phyloP scores from a whole-genome alignment of 1,284 basidiomycete species.

The Farysia itapuensis region DNA sequence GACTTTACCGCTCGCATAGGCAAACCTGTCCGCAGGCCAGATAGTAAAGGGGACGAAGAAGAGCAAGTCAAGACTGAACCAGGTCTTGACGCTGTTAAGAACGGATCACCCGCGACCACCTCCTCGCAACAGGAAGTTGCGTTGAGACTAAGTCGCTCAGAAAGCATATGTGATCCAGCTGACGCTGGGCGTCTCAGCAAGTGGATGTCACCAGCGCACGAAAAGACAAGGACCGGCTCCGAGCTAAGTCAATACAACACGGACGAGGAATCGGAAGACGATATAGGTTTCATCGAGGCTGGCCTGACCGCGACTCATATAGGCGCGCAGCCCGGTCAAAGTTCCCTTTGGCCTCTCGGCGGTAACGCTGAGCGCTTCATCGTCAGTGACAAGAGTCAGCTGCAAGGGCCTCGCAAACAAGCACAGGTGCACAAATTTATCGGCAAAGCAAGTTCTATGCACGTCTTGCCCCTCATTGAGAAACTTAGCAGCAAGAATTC shows the following conservation, averaged over 20 bases:
- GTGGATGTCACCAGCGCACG: conserved; percentile 24
- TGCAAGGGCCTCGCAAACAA: background rate
- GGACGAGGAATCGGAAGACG: conserved; percentile 43
- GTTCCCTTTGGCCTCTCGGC: background rate
- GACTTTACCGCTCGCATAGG: conserved; percentile 51
- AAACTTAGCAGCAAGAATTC: conserved; percentile 19
- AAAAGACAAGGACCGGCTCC: conserved; percentile 8
- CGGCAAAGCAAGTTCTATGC: conserved; percentile 47
- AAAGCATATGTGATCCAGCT: background rate
- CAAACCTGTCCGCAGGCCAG: conserved; percentile 40
- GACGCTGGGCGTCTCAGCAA: conserved; percentile 1
- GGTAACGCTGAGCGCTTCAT: conserved; percentile 13
- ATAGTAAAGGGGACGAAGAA: conserved; percentile 36
- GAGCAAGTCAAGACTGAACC: background rate
- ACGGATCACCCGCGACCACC: background rate
- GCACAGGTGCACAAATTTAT: conserved; percentile 30
- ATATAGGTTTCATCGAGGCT: conserved; percentile 33
- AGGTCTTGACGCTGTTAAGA: background rate
- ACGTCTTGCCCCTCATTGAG: conserved; percentile 38
- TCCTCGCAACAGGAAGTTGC: background rate
- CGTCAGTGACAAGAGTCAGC: conserved; percentile 2
- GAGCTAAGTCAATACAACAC: conserved; percentile 2
- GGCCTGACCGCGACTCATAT: conserved; percentile 6
- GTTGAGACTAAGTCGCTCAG: background rate
- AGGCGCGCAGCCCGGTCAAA: background rate